Base-by-base conservation (phyloP, 2,329 filamentous ascomycete genomes). In the Mycosphaerella sp. region DNA sequence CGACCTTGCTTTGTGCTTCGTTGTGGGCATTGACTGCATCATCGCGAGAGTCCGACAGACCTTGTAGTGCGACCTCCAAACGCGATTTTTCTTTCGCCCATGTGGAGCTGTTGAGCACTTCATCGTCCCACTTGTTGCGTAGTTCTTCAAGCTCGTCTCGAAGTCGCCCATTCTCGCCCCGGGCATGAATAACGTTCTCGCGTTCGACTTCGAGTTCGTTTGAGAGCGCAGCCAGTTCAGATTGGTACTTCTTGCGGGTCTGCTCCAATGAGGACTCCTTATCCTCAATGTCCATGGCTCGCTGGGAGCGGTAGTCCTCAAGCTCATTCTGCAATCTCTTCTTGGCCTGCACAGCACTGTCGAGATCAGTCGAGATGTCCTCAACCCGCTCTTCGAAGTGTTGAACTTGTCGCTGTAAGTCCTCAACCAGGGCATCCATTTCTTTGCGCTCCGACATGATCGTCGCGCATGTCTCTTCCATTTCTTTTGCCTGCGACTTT, bases 1-100 rank as follows among this genome's bases (percentile, higher is more conserved):
- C 89, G 47, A 97, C 86, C 76, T 95, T 95, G 68, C 87, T 80
- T 68, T 97, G 93, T 2, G 90, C 90, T 60, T 97, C 91, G 64
- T 93, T 95, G 70, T 98, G 93, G 0, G 93, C 91, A 61, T 83
- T 85, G 44, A 89, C 86, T 8, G 93, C 91, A 69, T 98, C 93
- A 59, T 98, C 91, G 2, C 91, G 84, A n/a, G 89, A 95, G 43
- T 87, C 84, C 9, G 87, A 86, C 28, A 97, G 80, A 67, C 96
- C 89, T 44, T 91, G 84, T 49, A 98, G 77, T 4, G 89, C 94
- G 54, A 89, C 82, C 68, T 97, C 91, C 36, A 98, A 78, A 13
- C 91, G 85, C 13, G 89, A 80, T 75, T 97, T 97, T 73, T 98
- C 91, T 74, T 98, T 98, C 10, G 90, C 90, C 90, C 93, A 97